A percentile compares a stretch with the other conserved stretches of the same genome.
These are phyloP conservation scores for Leucocoprinus sp. DNA, from an alignment of 768 basidiomycete species.

Conservation along the genomic window DNA sequence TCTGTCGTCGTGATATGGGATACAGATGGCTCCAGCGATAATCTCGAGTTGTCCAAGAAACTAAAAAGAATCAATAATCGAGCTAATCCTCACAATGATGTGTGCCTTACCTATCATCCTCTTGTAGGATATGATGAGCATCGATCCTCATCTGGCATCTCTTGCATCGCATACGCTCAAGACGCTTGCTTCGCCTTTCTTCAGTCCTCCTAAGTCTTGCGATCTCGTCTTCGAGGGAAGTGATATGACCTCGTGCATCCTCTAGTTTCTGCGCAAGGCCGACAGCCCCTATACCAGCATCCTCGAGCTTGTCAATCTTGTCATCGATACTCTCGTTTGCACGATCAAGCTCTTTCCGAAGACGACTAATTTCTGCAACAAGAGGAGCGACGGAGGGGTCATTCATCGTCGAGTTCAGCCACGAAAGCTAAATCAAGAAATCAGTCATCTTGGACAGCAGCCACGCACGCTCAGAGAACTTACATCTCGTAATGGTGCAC, in stretches of 20 bases:
- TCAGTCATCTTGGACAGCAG: too few relatives aligned
- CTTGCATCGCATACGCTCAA: constrained; percentile 57
- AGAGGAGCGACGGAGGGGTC: constrained; percentile 55
- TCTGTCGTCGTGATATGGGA: constrained; percentile 64
- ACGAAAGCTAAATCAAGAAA: constrained; percentile 60
- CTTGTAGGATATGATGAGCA: constrained; percentile 32
- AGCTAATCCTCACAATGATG: not conserved
- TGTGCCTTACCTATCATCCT: constrained; percentile 53
- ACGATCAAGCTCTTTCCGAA: constrained; percentile 66
- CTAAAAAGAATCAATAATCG: constrained; percentile 25
- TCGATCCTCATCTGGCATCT: constrained; percentile 64
- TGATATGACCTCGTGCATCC: constrained; percentile 55
- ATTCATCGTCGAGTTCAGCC: constrained; percentile 54
- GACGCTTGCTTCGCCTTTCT: constrained; percentile 53
- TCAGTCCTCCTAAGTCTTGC: constrained; percentile 58
- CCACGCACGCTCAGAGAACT: constrained; percentile 23
- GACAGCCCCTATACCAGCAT: constrained; percentile 69
- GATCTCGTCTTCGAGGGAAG: constrained; percentile 57
- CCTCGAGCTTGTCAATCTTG: constrained; percentile 79
- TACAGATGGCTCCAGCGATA: constrained; percentile 52
- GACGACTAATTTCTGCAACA: constrained; percentile 60
- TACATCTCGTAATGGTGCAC: constrained; percentile 72
- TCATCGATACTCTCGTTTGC: constrained; percentile 86
- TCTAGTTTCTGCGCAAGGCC: constrained; percentile 63
- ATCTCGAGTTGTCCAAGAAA: constrained; percentile 41